A percentile compares a stretch with the other conserved stretches of the same genome.
Evolutionary conservation across 495 filamentous ascomycete genomes (phyloP).

Genomic region (Friedmanniomyces endolithicus): DNA sequence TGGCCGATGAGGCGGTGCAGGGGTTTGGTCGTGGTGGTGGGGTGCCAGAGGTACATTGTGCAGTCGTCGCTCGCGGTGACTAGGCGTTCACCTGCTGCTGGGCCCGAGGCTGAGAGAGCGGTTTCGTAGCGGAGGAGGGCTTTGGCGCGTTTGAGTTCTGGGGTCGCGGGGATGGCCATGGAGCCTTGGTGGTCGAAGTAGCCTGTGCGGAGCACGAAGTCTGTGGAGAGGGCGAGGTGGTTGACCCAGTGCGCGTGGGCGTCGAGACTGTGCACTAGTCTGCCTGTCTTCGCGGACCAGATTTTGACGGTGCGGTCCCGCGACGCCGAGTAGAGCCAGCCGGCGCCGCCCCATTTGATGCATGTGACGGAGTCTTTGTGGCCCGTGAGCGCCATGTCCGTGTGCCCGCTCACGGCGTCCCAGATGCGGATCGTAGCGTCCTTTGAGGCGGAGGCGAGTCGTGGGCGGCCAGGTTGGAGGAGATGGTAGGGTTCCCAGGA

Average conservation of each 20-base stretch:
- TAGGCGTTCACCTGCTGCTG: slow-evolving; percentile 59
- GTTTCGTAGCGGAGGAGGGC: slow-evolving; percentile 80
- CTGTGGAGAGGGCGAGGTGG: slow-evolving; percentile 86
- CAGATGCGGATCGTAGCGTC: slow-evolving; percentile 84
- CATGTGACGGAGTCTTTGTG: slow-evolving; percentile 83
- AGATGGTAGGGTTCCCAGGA: slow-evolving; percentile 93
- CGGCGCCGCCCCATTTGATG: slow-evolving; percentile 87
- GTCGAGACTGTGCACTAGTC: slow-evolving; percentile 62
- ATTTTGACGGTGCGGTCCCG: slow-evolving; percentile 90
- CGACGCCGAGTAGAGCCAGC: slow-evolving; percentile 74
- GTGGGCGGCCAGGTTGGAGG: slow-evolving; percentile 57
- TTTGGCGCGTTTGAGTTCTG: slow-evolving; percentile 58
- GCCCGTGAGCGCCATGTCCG: slow-evolving; percentile 69
- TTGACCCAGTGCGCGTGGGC: slow-evolving; percentile 93
- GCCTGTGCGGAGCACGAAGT: slow-evolving; percentile 75
- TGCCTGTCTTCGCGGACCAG: slow-evolving; percentile 72
- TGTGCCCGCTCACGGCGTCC: slow-evolving; percentile 65
- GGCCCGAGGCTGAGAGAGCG: slow-evolving; percentile 62
- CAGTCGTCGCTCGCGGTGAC: slow-evolving; percentile 90
- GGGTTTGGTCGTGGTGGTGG: slow-evolving; percentile 64
- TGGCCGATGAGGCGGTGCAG: slow-evolving; percentile 81
- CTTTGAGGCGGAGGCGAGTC: slow-evolving; percentile 79
- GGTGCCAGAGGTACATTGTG: slow-evolving; percentile 95
- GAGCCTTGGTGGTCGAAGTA: slow-evolving; percentile 71
- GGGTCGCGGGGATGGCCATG: slow-evolving; percentile 48